Evolutionary conservation across 805 yeast species (phyloP).

Genomic region (Pichia thaimueangensis): DNA sequence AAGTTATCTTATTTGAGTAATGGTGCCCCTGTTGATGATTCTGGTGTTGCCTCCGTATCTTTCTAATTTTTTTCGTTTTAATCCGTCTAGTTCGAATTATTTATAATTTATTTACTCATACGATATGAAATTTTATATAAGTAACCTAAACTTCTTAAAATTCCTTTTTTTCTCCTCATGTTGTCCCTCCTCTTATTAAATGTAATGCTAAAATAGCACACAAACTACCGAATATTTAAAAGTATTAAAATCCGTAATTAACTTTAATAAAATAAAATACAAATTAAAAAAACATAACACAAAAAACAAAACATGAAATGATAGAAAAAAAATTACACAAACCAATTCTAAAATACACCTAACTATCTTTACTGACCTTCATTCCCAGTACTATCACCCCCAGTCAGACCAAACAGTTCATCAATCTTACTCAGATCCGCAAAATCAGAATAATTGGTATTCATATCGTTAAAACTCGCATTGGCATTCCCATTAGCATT

Average conservation of each 20-base stretch:
- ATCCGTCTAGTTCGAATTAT: too few relatives aligned
- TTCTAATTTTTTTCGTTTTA: neutral
- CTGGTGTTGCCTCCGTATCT: slow-evolving; percentile 41
- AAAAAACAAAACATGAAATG: neutral
- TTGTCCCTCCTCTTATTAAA: too few relatives aligned
- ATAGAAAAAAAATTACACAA: neutral
- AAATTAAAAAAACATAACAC: too few relatives aligned
- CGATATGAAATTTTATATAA: too few relatives aligned
- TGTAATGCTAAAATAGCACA: too few relatives aligned
- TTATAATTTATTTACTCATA: too few relatives aligned
- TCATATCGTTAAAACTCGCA: neutral
- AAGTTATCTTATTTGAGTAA: slow-evolving; percentile 49
- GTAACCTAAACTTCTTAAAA: too few relatives aligned
- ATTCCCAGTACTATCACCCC: neutral
- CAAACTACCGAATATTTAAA: too few relatives aligned
- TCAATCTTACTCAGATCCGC: slow-evolving; percentile 10
- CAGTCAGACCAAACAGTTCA: slow-evolving; percentile 9
- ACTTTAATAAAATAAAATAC: too few relatives aligned
- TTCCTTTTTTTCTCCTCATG: too few relatives aligned
- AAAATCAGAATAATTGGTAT: slow-evolving; percentile 4
- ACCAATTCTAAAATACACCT: too few relatives aligned
- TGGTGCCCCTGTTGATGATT: slow-evolving; percentile 44
- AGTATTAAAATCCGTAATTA: too few relatives aligned
- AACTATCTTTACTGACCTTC: neutral
- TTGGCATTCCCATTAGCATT: neutral